Evolutionary conservation across 1,284 basidiomycete genomes (phyloP).

Genomic region (Hypsizygus ulmarius): DNA sequence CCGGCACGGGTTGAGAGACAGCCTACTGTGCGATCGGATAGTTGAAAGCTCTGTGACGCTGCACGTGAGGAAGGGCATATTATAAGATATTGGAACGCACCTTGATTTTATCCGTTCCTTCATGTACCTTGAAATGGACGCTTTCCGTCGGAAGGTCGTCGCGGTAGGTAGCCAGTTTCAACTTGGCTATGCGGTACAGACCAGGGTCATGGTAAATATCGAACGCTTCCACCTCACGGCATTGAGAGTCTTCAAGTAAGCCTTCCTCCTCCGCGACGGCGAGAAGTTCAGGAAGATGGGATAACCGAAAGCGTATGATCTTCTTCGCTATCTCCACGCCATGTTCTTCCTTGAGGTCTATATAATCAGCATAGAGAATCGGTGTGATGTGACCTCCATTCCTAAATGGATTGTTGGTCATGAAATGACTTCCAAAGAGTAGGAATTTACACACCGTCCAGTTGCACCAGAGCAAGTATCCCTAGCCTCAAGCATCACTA

Average conservation of each 20-base stretch:
- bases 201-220: slow-evolving; percentile 46
- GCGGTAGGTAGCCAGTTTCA: slow-evolving; percentile 38
- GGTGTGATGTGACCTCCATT: slow-evolving; percentile 74
- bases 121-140: slow-evolving; percentile 33
- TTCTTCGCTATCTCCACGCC: slow-evolving; percentile 48
- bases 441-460: slow-evolving; percentile 45
- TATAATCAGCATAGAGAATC: slow-evolving; percentile 58
- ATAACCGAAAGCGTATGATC: slow-evolving; percentile 58
- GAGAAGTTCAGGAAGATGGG: slow-evolving; percentile 51
- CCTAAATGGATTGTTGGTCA: slow-evolving; percentile 32
- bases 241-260: slow-evolving; percentile 44
- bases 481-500: slow-evolving; percentile 69
- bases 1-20: slow-evolving; percentile 49
- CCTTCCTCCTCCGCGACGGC: slow-evolving; percentile 46
- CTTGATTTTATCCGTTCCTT: slow-evolving; percentile 33
- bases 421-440: neutral
- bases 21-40: slow-evolving; percentile 42
- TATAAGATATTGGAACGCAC: slow-evolving; percentile 22
- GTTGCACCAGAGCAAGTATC: slow-evolving; percentile 71
- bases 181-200: slow-evolving; percentile 39
- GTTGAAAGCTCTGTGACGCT: slow-evolving; percentile 38
- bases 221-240: slow-evolving; percentile 45
- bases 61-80: neutral
- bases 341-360: slow-evolving; percentile 42
- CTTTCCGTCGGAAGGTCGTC: slow-evolving; percentile 46